Conservation (phyloP, 352 stramenopile species). For the Vaucheria bursata region DNA sequence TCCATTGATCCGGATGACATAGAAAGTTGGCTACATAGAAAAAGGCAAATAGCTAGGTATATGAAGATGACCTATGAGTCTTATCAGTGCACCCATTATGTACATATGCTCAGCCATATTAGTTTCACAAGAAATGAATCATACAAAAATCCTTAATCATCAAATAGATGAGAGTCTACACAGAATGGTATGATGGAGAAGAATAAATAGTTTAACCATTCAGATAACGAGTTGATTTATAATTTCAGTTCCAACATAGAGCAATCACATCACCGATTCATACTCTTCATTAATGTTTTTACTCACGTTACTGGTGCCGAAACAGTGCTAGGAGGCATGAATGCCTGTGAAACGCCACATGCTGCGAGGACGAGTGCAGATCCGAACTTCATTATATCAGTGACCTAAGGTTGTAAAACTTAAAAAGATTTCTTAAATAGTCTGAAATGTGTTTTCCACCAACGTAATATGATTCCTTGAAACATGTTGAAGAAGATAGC, state of each 20-base stretch:
- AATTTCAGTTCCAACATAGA: background rate
- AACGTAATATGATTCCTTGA: too few species aligned
- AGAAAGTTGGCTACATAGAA: background rate
- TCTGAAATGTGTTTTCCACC: too few species aligned
- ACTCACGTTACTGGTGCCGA: background rate
- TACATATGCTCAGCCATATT: background rate
- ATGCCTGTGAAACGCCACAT: background rate
- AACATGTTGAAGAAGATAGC: too few species aligned
- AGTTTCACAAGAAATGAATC: background rate
- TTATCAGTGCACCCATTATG: background rate
- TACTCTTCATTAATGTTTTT: background rate
- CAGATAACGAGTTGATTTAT: too few species aligned
- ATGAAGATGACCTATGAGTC: background rate
- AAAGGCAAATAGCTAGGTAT: background rate
- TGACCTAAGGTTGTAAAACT: too few species aligned
- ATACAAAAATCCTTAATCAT: background rate
- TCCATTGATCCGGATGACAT: background rate
- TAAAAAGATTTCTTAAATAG: too few species aligned
- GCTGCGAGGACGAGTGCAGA: background rate
- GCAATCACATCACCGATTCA: background rate
- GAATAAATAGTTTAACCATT: too few species aligned
- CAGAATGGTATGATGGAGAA: too few species aligned
- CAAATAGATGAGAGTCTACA: background rate
- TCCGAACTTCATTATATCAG: slow-evolving; percentile 5
- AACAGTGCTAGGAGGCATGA: background rate